Base-by-base conservation (phyloP, 139 green algal species). In the Zygnema cylindricum region DNA sequence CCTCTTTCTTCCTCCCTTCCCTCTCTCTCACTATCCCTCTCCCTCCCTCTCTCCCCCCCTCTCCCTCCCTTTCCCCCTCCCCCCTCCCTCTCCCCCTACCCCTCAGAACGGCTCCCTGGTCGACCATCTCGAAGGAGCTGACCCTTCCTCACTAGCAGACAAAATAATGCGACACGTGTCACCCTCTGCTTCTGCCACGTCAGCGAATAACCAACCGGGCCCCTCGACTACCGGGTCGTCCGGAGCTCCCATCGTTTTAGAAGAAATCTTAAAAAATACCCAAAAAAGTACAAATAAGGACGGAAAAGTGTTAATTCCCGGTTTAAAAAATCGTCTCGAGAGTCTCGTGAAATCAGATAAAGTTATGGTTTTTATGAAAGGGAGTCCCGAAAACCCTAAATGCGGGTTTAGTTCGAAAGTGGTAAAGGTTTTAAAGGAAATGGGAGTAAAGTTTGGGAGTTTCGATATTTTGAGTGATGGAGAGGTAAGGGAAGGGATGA, bases 281-380 rank as follows among this genome's bases (percentile, higher is more conserved):
- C 57, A 73, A 30, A 30, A 73, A 73, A 30, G 30, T 30, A 30
- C 57, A 73, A 30, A 25, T 25, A 35, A 35, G 57, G 30, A 73
- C 57, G 57, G 57, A 25, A 30, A 30, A 25, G 36, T 21, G n/a
- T 43, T 83, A 43, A 55, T 43, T 2, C 36, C 77, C 2, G 77
- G 73, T 3, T 32, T 69, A 38, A 77, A 69, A 55, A 30, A 54
- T n/a, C 55, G 83, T 43, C 35, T 88, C 30, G 35, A 57, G 83
- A 41, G 25, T 25, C 69, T 88, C 33, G n/a, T 84, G 22, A 82
- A 84, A 21, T 88, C 83, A 21, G 89, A 98, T 79, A 87, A 93
- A 39, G 95, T 99, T 0, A 97, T 99, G 83, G 82, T 99, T 0
- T 99, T 98, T 93, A 98, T 98, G 96, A 98, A 98, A 94, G 96